These are phyloP conservation scores for Apiospora phragmitis DNA, from an alignment of 2,329 filamentous ascomycete species.

Conservation along the genomic window DNA sequence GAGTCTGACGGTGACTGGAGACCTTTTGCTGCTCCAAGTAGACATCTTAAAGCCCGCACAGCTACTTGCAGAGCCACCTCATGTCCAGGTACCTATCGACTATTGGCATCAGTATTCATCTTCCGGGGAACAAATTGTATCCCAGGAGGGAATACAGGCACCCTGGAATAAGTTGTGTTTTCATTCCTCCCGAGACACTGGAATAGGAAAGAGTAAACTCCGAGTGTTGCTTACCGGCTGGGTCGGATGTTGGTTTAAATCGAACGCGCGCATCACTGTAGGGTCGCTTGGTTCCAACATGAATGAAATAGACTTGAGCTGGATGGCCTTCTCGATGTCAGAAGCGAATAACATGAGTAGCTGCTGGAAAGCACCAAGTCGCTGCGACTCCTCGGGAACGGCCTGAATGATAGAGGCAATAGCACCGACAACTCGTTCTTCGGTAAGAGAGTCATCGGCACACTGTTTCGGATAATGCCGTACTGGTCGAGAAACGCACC, in stretches of 20 bases:
- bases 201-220: no score
- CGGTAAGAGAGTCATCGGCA: slow-evolving; percentile 65
- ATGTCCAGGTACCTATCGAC: slow-evolving; percentile 21
- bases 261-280: slow-evolving; percentile 31
- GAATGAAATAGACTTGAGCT: slow-evolving; percentile 33
- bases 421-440: slow-evolving; percentile 72
- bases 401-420: slow-evolving; percentile 78
- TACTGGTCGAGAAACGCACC: slow-evolving; percentile 72
- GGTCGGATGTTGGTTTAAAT: slow-evolving; percentile 25
- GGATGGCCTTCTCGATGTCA: slow-evolving; percentile 54
- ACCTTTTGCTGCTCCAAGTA: slow-evolving; percentile 70
- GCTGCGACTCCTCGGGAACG: slow-evolving; percentile 56
- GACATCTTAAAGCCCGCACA: slow-evolving; percentile 62
- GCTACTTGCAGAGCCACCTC: slow-evolving; percentile 52
- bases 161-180: no score
- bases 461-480: slow-evolving; percentile 57
- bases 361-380: slow-evolving; percentile 53
- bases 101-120: no score
- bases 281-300: slow-evolving; percentile 26
- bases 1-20: slow-evolving; percentile 68
- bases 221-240: slow-evolving; percentile 12
- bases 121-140: no score
- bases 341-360: slow-evolving; percentile 62
- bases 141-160: no score
- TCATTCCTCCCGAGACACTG: no score